Evolutionary conservation across 495 filamentous ascomycete species (phyloP).

Genomic region (Xylaria intraflava): DNA sequence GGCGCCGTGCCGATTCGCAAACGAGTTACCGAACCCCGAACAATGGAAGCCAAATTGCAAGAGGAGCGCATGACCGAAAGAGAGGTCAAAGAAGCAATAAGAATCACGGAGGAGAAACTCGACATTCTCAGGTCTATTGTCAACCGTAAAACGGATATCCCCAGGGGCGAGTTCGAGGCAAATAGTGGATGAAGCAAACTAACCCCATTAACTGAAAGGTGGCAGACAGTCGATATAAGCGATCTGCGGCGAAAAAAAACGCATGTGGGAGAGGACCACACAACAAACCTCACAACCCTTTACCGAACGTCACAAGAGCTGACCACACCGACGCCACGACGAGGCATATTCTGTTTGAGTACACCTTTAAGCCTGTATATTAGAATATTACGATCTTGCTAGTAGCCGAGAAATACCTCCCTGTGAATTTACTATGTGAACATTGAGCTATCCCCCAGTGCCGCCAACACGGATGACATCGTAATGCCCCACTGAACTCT

Average conservation of each 20-base stretch:
- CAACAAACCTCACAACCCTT: slow-evolving; percentile 4
- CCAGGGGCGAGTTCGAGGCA: slow-evolving; percentile 7
- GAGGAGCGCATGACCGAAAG: slow-evolving; percentile 71
- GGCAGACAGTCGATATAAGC: neutral
- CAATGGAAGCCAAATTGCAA: slow-evolving; percentile 48
- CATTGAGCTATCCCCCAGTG: neutral
- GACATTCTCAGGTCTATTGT: slow-evolving; percentile 67
- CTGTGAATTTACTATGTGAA: neutral
- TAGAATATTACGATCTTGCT: slow-evolving; percentile 9
- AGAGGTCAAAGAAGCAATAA: slow-evolving; percentile 78
- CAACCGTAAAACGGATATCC: slow-evolving; percentile 43
- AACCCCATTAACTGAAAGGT: slow-evolving; percentile 5
- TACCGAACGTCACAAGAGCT: slow-evolving; percentile 16
- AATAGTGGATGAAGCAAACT: slow-evolving; percentile 11
- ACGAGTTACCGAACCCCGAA: slow-evolving; percentile 38
- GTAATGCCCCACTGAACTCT: too few species aligned
- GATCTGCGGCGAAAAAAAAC: neutral
- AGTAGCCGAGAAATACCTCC: neutral
- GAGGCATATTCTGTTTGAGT: slow-evolving; percentile 22
- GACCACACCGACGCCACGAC: slow-evolving; percentile 26
- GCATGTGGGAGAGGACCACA: slow-evolving; percentile 2
- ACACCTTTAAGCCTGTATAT: slow-evolving; percentile 24
- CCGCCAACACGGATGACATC: neutral
- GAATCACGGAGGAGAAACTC: slow-evolving; percentile 76
- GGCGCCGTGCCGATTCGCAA: slow-evolving; percentile 31